Evolutionary conservation across 495 filamentous ascomycete genomes (phyloP), one percentile per base, ranked within the genome.

Genomic region (Aspergillus ostianus): DNA sequence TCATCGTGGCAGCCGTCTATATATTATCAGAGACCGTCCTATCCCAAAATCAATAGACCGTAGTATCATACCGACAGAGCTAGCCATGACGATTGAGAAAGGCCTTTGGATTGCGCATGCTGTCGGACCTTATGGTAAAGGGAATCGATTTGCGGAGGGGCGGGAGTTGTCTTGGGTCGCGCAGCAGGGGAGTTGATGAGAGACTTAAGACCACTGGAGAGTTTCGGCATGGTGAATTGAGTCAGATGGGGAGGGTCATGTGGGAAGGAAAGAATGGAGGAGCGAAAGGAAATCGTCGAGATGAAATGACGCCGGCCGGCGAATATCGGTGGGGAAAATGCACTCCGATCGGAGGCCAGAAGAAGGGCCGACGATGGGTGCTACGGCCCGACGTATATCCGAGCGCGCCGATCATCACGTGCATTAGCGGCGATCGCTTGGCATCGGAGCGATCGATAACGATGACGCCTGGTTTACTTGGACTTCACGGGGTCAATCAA

Each of bases 1-100:
- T 90, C 74, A 88, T 85, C n/a, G 87, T 89, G 30, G 85, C 85
- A 44, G 86, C 87, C 3, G 87, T 86, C 84, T 89, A 13, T 2
- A 6, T 32, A 9, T 56, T 21, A n/a, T 21, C 30, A 52, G 20
- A 9, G 13, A 45, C 10, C 18, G 8, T 32, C 10, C 15, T 30
- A 23, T 30, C 2, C 5, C 21, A n/a, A 18, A 19, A 18, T 18
- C 27, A 20, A 10, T 15, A 27, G 48, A 26, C 23, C 23, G 23
- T 26, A 26, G 23, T 26, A 26, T 72, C 78, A 18, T 63, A 88
- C 86, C 21, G 86, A 84, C 30, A 89, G 69, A n/a, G 84, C 78
- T 20, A 91, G 68, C 85, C 87, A 90, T 59, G 87, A 81, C 36
- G 80, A 76, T 51, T 77, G 64, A 20, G 85, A 86, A 27, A 90